A percentile compares a stretch with the other conserved stretches of the same genome.
phyloP scores from a whole-genome alignment of 306 rosid genomes.

The Vicia villosa region DNA sequence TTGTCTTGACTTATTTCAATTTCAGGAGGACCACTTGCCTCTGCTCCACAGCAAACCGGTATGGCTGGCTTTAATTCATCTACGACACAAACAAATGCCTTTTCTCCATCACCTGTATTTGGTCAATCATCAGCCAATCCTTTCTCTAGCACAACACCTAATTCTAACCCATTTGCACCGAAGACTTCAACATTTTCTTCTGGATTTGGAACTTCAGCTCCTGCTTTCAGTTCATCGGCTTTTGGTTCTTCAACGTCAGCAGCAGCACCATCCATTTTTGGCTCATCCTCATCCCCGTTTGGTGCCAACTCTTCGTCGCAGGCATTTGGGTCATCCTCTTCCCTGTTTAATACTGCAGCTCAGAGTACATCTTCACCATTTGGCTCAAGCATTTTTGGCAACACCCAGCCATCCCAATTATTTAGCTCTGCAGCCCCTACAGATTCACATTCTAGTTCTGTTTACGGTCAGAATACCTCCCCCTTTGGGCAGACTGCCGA shows the following conservation, averaged over 20 bases:
- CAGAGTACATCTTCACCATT: conserved; percentile 56
- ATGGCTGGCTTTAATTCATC: conserved; percentile 57
- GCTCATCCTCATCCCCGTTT: conserved; percentile 58
- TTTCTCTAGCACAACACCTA: conserved; percentile 58
- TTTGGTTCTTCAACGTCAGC: conserved; percentile 57
- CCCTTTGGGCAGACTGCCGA: conserved; percentile 56
- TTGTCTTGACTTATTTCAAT: conserved; percentile 26
- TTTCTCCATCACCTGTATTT: conserved; percentile 58
- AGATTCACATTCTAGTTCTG: conserved; percentile 50
- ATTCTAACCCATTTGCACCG: conserved; percentile 66
- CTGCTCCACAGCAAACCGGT: conserved; percentile 59
- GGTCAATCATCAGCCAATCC: conserved; percentile 69
- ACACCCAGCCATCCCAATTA: conserved; percentile 57
- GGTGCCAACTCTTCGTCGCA: conserved; percentile 51
- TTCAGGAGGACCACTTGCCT: conserved; percentile 85
- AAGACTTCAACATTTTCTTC: conserved; percentile 60
- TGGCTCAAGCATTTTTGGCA: conserved; percentile 54
- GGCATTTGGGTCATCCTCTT: conserved; percentile 42
- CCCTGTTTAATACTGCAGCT: conserved; percentile 54
- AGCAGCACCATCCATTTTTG: conserved; percentile 50
- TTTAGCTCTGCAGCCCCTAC: conserved; percentile 59
- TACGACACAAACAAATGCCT: conserved; percentile 55
- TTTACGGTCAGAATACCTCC: conserved; percentile 55
- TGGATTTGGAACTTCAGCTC: conserved; percentile 57
- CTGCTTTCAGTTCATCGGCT: conserved; percentile 65